phyloP scores from a whole-genome alignment of 1,284 basidiomycete genomes.

The Filobasidium uniguttulatum region DNA sequence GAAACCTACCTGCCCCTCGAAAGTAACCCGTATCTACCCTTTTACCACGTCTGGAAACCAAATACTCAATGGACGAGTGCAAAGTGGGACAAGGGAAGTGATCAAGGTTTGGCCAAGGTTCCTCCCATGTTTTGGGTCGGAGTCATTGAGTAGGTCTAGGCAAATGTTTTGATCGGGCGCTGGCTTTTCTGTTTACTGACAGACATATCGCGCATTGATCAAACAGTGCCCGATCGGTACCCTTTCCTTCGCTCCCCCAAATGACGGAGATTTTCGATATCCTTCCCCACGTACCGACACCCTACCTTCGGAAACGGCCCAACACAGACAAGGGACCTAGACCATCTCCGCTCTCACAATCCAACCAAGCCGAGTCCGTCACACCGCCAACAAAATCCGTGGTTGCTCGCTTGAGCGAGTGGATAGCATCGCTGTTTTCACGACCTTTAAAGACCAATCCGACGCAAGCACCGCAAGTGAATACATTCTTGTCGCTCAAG shows the following conservation, averaged over 20 bases:
- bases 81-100: slow-evolving; percentile 32
- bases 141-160: slow-evolving; percentile 58
- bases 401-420: not conserved
- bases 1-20: slow-evolving; percentile 15
- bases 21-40: slow-evolving; percentile 59
- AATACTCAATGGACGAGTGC: slow-evolving; percentile 48
- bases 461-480: slow-evolving; percentile 31
- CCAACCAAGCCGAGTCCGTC: not conserved
- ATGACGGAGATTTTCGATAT: slow-evolving; percentile 27
- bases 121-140: slow-evolving; percentile 77
- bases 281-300: slow-evolving; percentile 25
- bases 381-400: not conserved
- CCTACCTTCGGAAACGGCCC: slow-evolving; percentile 12
- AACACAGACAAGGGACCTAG: slow-evolving; percentile 6
- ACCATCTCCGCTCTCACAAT: slow-evolving; percentile 5
- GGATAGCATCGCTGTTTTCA: not conserved
- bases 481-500: slow-evolving; percentile 61
- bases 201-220: not conserved
- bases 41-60: slow-evolving; percentile 89
- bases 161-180: not conserved
- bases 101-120: slow-evolving; percentile 42
- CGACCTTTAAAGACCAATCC: not conserved
- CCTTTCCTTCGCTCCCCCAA: slow-evolving; percentile 28
- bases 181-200: slow-evolving; percentile 1
- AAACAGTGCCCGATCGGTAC: slow-evolving; percentile 26